Evolutionary conservation across 805 yeast species (phyloP), one percentile per base, ranked within the genome.

Genomic region (Wickerhamomyces queroliae): DNA sequence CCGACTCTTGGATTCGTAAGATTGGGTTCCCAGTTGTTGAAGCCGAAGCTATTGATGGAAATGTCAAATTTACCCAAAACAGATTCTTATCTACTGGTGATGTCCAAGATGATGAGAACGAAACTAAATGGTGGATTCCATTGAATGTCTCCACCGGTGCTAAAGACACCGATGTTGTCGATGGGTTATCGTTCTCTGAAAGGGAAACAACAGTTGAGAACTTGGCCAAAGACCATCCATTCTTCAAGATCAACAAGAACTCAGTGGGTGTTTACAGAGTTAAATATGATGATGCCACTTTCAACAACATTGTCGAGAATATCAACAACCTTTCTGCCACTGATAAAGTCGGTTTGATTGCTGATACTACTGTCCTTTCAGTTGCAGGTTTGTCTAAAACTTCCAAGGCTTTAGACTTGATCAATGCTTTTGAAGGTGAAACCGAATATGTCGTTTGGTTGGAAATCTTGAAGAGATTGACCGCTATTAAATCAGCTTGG

Each of bases 181-280:
- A 78, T 45, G 78, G 74, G 46, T 59, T 76, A 9, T 52, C 69
- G 19, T 70, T 72, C 16, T 67, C 83, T 46, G 70, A 68, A 44
- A 66, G 64, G 47, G 72, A 80, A 42, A 59, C 59, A 27, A 61
- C 58, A 27, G 53, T 71, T 16, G 43, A 78, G 42, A 64, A 66
- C 23, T 51, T 81, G 31, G 66, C 67, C n/a, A 42, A 50, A n/a
- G 61, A 61, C 21, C 16, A 55, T 24, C 55, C 59, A 17, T 82
- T 80, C 58, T 79, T 72, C 66, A 84, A 84, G 63, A 62, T 83
- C 43, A 86, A 86, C 61, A 79, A 76, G 46, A 76, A 82, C 49
- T 84, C 76, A 56, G 68, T 80, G n/a, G 90, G 91, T 48, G 73
- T 85, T 41, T 85, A 76, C 62, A 73, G 89, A 50, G 82, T 87